Evolutionary conservation across 1,284 basidiomycete genomes (phyloP).

Genomic region (Rhodotorula sp.): DNA sequence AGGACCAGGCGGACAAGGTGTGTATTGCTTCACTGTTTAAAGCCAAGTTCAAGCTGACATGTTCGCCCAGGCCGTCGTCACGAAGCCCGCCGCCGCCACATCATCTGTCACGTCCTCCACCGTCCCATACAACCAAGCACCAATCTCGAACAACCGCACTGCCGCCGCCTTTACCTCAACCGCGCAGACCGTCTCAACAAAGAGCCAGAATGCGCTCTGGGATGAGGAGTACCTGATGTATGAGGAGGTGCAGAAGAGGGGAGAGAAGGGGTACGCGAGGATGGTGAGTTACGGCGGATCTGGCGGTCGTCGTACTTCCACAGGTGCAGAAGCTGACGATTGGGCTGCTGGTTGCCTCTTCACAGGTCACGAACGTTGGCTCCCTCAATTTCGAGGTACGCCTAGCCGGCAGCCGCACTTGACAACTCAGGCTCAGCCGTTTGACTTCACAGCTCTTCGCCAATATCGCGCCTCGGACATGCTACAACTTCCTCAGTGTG

Average conservation of each 20-base stretch:
- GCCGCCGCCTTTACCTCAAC: conserved; percentile 94
- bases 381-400: conserved; percentile 52
- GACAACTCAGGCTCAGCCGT: background rate
- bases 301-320: too few relatives aligned
- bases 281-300: conserved; percentile 3
- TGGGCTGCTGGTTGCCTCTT: too few relatives aligned
- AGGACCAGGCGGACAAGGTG: conserved; percentile 13
- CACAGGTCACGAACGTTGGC: conserved; percentile 9
- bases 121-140: conserved; percentile 77
- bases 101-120: conserved; percentile 7
- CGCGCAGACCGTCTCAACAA: conserved; percentile 74
- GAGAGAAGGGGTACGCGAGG: conserved; percentile 35
- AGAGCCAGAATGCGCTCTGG: conserved; percentile 77
- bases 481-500: conserved; percentile 94
- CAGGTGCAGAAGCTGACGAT: too few relatives aligned
- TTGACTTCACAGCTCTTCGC: conserved; percentile 78
- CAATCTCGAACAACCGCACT: conserved; percentile 82
- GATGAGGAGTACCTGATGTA: conserved; percentile 88
- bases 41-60: background rate
- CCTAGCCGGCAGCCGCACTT: conserved; percentile 55
- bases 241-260: conserved; percentile 54
- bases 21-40: background rate
- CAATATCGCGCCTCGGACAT: conserved; percentile 94
- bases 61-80: background rate
- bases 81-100: background rate